Percentiles rank a stretch among this genome's conserved stretches.
phyloP scores from a whole-genome alignment of 2,329 filamentous ascomycete genomes.

The Podosphaera fusca region DNA sequence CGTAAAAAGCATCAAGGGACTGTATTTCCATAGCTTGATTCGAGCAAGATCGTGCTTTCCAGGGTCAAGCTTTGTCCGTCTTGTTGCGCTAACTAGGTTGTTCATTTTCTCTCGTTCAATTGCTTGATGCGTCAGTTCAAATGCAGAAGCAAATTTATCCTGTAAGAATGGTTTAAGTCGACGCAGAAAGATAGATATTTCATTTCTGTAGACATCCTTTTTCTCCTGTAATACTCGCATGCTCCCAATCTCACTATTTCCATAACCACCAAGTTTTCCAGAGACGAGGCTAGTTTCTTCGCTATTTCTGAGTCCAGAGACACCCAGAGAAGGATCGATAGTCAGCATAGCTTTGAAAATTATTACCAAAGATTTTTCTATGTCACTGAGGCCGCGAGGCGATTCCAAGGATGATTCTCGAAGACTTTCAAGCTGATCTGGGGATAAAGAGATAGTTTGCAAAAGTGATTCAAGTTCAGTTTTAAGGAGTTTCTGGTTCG shows the following conservation, averaged over 20 bases:
- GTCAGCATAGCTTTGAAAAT: constrained; percentile 85
- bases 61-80: constrained; percentile 41
- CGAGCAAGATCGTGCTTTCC: constrained; percentile 49
- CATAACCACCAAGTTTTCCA: constrained; percentile 20
- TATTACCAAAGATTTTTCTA: constrained; percentile 54
- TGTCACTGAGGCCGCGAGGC: constrained; percentile 44
- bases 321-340: constrained; percentile 62
- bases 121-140: constrained; percentile 43
- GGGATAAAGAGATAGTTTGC: constrained; percentile 72
- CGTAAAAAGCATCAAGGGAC: constrained; percentile 67
- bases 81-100: constrained; percentile 24
- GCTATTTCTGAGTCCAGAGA: constrained; percentile 19
- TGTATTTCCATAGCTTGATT: constrained; percentile 65
- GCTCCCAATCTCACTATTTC: constrained; percentile 35
- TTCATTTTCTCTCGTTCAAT: constrained; percentile 26
- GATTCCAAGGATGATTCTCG: constrained; percentile 51
- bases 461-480: constrained; percentile 76
- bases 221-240: constrained; percentile 93
- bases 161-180: constrained; percentile 65
- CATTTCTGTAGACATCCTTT: constrained; percentile 65
- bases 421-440: constrained; percentile 50
- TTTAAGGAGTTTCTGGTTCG: constrained; percentile 80
- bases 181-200: constrained; percentile 54
- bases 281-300: constrained; percentile 14
- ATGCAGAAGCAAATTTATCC: constrained; percentile 53